Evolutionary conservation across 129 eudicot species (phyloP), one percentile per base, ranked within the genome.

Genomic region (Ambrosia trifida): DNA sequence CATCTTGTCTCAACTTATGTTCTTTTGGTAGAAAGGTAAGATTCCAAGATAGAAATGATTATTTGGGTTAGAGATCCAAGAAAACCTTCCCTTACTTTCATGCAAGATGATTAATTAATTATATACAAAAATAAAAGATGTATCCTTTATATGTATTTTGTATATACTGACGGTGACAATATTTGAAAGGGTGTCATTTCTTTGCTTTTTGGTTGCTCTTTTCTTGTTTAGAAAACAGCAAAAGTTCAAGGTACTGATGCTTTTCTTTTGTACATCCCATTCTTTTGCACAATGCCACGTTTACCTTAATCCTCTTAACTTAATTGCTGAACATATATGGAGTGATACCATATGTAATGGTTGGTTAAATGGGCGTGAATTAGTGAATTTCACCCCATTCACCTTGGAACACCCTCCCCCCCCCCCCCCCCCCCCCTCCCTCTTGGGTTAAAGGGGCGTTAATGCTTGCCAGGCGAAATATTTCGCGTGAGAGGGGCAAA

Each of bases 21-120:
- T 57, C 67, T 71, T 71, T 71, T 11, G n/a, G 67, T 24, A 56
- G 44, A 71, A 71, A 57, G 76, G 41, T 66, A 57, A 57, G 76
- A 57, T 56, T 71, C 76, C 66, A 43, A 56, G 16, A 43, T 43
- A 28, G 66, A 45, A 50, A 71, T 71, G 54, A 71, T 57, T 43
- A 71, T 30, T 57, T 38, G 67, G 76, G 76, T 57, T 71, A 57
- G 56, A 71, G 76, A 71, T 71, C 76, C 76, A 71, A 71, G 76
- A 71, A 40, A 43, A 41, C 62, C 56, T 13, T 71, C 66, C 66
- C 76, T 71, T 71, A 43, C 76, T 71, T 71, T 41, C 76, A 57
- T 71, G 44, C 28, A 57, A 71, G 13, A 19, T 5, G 20, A 38
- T 18, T 52, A 67, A 28, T 18, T 52, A 46, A 12, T 43, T 36